phyloP scores from a whole-genome alignment of 2,329 filamentous ascomycete species.

The Esteya vermicola region DNA sequence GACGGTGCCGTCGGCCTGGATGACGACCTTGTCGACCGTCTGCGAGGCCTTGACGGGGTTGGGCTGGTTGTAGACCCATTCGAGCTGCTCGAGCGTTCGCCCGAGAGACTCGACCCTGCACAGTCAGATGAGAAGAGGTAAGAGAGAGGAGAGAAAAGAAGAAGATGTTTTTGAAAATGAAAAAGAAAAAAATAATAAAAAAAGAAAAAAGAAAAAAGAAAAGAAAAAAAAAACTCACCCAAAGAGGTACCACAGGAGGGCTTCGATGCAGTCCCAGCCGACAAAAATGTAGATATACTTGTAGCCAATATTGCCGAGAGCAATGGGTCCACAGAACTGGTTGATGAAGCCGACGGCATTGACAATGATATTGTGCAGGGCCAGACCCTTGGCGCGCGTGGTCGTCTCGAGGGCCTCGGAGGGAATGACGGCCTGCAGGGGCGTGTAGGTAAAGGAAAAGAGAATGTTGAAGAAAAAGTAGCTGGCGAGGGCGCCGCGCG shows the following conservation, averaged over 20 bases:
- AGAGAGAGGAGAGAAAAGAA: neutral
- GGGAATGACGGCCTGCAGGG: slow-evolving; percentile 31
- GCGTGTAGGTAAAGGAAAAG: slow-evolving; percentile 35
- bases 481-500: slow-evolving; percentile 27
- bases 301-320: slow-evolving; percentile 26
- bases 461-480: slow-evolving; percentile 35
- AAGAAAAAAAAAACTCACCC: slow-evolving; percentile 17
- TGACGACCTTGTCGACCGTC: slow-evolving; percentile 29
- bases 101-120: slow-evolving; percentile 32
- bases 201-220: neutral
- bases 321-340: slow-evolving; percentile 31
- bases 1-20: slow-evolving; percentile 29
- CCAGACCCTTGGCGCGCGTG: slow-evolving; percentile 31
- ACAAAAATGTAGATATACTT: slow-evolving; percentile 32
- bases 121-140: neutral
- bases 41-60: slow-evolving; percentile 34
- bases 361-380: slow-evolving; percentile 28
- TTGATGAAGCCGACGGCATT: slow-evolving; percentile 32
- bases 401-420: slow-evolving; percentile 33
- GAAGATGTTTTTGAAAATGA: neutral
- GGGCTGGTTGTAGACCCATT: slow-evolving; percentile 34
- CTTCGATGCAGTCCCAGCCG: slow-evolving; percentile 30
- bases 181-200: neutral
- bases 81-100: slow-evolving; percentile 33
- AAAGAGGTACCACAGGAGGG: slow-evolving; percentile 19